These are phyloP conservation scores for Bimuria novae-zelandiae DNA, from an alignment of 2,329 filamentous ascomycete genomes.

Conservation along the genomic window DNA sequence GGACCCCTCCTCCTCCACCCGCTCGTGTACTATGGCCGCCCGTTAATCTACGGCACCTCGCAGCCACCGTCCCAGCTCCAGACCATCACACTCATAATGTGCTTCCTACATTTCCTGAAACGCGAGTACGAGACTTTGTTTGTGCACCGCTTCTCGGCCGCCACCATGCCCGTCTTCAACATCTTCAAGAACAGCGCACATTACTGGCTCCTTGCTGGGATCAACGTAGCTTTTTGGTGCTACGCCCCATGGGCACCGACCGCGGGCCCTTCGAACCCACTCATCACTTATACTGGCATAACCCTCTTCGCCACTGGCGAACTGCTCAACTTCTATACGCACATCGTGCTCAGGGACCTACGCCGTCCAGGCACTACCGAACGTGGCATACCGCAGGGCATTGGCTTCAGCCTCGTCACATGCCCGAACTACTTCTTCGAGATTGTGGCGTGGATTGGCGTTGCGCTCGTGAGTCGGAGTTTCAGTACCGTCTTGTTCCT, in stretches of 20 bases:
- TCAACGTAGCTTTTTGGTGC: conserved; percentile 81
- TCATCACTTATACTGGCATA: conserved; percentile 63
- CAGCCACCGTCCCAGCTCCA: conserved; percentile 67
- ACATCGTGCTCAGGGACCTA: conserved; percentile 77
- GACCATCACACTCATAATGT: conserved; percentile 72
- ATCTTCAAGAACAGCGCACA: conserved; percentile 94
- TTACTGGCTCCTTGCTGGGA: conserved; percentile 86
- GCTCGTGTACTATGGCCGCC: conserved; percentile 70
- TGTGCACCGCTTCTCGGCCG: conserved; percentile 91
- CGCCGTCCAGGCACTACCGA: conserved; percentile 77
- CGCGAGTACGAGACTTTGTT: conserved; percentile 94
- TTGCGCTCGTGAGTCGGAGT: conserved; percentile 79
- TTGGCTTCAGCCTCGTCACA: conserved; percentile 85
- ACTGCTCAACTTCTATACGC: conserved; percentile 77
- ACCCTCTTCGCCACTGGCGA: conserved; percentile 78
- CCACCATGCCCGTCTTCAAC: conserved; percentile 89
- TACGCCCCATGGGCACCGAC: conserved; percentile 77
- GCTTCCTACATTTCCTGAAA: conserved; percentile 87
- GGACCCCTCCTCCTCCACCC: conserved; percentile 89
- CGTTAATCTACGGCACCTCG: conserved; percentile 68
- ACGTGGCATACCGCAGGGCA: conserved; percentile 82
- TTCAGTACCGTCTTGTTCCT: conserved; percentile 80
- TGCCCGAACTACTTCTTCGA: conserved; percentile 99
- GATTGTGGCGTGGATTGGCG: conserved; percentile 80
- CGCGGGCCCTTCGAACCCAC: conserved; percentile 56